Evolutionary conservation across 164 flowering plant species (phyloP), one percentile per base, ranked within the genome.

Genomic region (Warburgia ugandensis): DNA sequence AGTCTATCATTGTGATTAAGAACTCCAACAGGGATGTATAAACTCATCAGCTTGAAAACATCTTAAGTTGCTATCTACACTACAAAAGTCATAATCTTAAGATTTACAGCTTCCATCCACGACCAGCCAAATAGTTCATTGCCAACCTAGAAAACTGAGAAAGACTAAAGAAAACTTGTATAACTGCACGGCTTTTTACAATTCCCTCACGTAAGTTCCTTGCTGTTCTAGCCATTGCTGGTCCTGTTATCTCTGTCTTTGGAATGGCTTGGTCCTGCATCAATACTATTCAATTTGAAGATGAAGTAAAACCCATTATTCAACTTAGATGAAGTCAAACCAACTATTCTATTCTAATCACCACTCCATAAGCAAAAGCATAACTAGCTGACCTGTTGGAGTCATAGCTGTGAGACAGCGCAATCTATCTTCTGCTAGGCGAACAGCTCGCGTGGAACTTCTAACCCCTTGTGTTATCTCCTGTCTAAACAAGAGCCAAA

Each of bases 391-490:
- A 91, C 97, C 96, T 73, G 70, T 22, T 56, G 86, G 74, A 52
- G 65, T 33, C 68, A 75, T 73, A 67, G 66, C 78, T 25, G 91
- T 73, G 32, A 87, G 67, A n/a, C 59, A 47, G 13, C 81, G 81
- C 60, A 85, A 40, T 47, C 80, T 77, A 61, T 85, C 96, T 68
- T 85, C 88, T 0, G 94, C 94, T 49, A 77, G 17, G 20, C 88
- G 84, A 55, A 86, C 96, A 45, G 80, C 91, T 64, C 79, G 73
- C 56, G 95, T 85, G 52, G 96, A 83, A 45, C 71, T 73, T 55
- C 70, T 71, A 54, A 87, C 96, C 55, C 90, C 90, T 64, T 80
- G 79, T 4, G 86, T 85, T 61, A 92, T 80, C 64, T 70, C 96
- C 69, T 92, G 96, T 14, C 96, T 91, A 56, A 52, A 69, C 40